Evolutionary conservation across 176 grass and related monocot species (phyloP), one percentile per base, ranked within the genome.

Genomic region (Themeda triandra): DNA sequence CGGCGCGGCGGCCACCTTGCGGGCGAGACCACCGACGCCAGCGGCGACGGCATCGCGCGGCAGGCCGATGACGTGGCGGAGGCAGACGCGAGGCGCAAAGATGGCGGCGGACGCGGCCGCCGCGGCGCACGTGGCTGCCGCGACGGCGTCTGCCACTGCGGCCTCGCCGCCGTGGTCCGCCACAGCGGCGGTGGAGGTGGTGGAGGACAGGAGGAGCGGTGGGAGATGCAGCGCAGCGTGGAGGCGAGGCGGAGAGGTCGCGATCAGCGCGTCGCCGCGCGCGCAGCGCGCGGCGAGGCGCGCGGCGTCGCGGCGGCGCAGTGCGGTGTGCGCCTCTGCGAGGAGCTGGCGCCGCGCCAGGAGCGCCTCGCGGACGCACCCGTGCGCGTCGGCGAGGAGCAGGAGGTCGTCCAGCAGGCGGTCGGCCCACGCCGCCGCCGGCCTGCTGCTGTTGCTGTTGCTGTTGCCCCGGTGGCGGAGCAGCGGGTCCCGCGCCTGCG

Each of bases 331-430:
- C 25, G 87, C 83, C 58, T 94, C 92, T 27, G 67, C 85, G 76
- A 91, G 63, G 17, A 91, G 81, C 19, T 79, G 76, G 62, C 63
- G 87, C 0, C 87, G 79, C 13, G 77, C 32, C 2, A 95, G 71
- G 30, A 95, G 78, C 17, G 85, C 85, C 10, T 86, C 81, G 30
- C 90, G 92, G 80, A 92, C 92, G 92, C 87, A 90, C 0, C 51
- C 76, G 79, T 92, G 73, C 21, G 84, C 81, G 30, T 92, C 87
- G 64, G 90, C 85, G 46, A 92, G 88, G 63, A 86, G 63, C 69
- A 92, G 83, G 85, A 92, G 84, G 82, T 92, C 90, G 33, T 92
- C 92, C 0, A 95, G 85, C 4, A 92, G 79, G 13, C 79, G 85
- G 48, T 92, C 87, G n/a, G 85, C 36, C 83, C 83, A 89, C 8